Percentiles rank a stretch among this genome's conserved stretches.
Evolutionary conservation across 2,329 filamentous ascomycete genomes (phyloP).

Genomic region (Didymosphaeria variabile): DNA sequence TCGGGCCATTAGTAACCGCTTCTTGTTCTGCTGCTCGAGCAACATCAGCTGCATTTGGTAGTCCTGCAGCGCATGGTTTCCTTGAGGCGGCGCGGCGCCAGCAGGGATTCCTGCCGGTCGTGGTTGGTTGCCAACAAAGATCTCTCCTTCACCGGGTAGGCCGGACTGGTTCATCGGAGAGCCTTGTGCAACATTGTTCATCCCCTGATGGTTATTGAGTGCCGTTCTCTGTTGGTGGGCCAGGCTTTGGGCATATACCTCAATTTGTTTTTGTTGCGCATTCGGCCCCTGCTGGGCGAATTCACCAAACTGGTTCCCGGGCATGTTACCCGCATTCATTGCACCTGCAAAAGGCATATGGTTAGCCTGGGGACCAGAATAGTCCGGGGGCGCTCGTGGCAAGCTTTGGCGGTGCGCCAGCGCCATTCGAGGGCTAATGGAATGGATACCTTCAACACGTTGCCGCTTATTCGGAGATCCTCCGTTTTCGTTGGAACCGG

Average conservation of each 20-base stretch:
- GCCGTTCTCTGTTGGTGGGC: slow-evolving; percentile 82
- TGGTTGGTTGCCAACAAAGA: slow-evolving; percentile 46
- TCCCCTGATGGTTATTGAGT: slow-evolving; percentile 81
- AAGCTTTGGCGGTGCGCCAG: slow-evolving; percentile 29
- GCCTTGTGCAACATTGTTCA: slow-evolving; percentile 76
- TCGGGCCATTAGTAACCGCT: slow-evolving; percentile 82
- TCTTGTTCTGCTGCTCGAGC: slow-evolving; percentile 88
- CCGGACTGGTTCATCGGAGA: slow-evolving; percentile 80
- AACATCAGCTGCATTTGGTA: slow-evolving; percentile 92
- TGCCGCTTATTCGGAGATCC: slow-evolving; percentile 92
- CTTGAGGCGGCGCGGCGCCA: slow-evolving; percentile 62
- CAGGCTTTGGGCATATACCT: slow-evolving; percentile 86
- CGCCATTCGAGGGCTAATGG: slow-evolving; percentile 3
- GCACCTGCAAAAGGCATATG: slow-evolving; percentile 73
- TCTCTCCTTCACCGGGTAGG: slow-evolving; percentile 44
- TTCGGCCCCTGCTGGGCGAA: slow-evolving; percentile 63
- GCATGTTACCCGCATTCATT: slow-evolving; percentile 78
- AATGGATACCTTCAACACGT: slow-evolving; percentile 72
- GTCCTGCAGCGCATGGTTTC: slow-evolving; percentile 84
- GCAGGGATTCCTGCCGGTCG: slow-evolving; percentile 66
- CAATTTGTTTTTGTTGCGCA: slow-evolving; percentile 83
- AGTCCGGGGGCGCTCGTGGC: slow-evolving; percentile 27
- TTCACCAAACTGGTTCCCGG: slow-evolving; percentile 76
- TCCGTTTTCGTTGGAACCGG: slow-evolving; percentile 83
- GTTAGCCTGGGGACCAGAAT: slow-evolving; percentile 68